Evolutionary conservation across 768 basidiomycete species (phyloP).

Genomic region (Cystobasidium tubakii): DNA sequence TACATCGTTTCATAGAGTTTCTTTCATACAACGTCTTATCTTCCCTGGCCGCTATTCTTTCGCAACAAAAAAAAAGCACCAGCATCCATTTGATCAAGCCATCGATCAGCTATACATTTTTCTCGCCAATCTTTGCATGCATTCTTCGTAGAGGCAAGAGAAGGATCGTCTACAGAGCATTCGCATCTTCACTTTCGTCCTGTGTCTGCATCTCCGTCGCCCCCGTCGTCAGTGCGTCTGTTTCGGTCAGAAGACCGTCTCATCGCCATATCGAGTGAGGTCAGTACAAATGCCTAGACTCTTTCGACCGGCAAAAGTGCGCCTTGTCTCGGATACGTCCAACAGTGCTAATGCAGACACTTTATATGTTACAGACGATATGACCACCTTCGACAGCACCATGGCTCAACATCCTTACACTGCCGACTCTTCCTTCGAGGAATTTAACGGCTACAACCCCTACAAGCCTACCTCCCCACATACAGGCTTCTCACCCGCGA

Average conservation of each 20-base stretch:
- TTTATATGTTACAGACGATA: neutral
- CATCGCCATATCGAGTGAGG: too few species aligned
- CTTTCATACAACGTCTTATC: too few species aligned
- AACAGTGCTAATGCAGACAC: too few species aligned
- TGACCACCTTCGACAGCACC: neutral
- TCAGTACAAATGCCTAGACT: too few species aligned
- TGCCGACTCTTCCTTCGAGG: neutral
- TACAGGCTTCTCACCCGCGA: neutral
- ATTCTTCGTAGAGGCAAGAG: neutral
- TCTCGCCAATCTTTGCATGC: neutral
- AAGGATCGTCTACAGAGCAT: too few species aligned
- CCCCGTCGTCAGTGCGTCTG: too few species aligned
- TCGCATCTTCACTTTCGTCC: too few species aligned
- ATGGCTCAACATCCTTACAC: conserved; percentile 5
- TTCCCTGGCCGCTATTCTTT: too few species aligned
- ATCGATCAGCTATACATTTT: neutral
- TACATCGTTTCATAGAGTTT: too few species aligned
- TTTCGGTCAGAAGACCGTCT: too few species aligned
- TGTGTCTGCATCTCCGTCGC: too few species aligned
- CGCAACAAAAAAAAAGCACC: too few species aligned
- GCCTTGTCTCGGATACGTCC: neutral
- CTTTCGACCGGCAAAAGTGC: conserved; percentile 2
- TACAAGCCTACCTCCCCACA: neutral
- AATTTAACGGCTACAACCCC: neutral
- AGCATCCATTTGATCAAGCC: neutral